Evolutionary conservation across 2,329 filamentous ascomycete species (phyloP), one percentile per base, ranked within the genome.

Genomic region (Basipetospora chlamydospora): DNA sequence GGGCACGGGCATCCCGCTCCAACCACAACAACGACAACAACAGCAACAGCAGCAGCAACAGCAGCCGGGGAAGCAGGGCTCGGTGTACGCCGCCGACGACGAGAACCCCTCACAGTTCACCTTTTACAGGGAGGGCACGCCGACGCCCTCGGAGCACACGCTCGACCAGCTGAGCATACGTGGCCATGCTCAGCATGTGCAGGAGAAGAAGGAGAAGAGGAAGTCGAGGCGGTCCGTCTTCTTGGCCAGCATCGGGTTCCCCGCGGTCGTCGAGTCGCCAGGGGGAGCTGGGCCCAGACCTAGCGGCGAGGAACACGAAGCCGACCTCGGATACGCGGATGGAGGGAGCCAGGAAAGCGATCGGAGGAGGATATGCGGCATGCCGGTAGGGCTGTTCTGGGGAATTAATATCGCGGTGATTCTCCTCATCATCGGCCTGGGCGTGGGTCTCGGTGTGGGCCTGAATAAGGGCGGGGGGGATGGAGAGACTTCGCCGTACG

Each of bases 391-490:
- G 16, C 39, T 49, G 28, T 54, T 64, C 28, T 63, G 56, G 56
- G 33, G 60, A 5, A 15, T 60, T 1, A 44, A 48, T 3, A 43
- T 52, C 3, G 35, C 50, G 3, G 37, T 49, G 7, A 18, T 28
- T 1, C 32, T 58, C 6, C 20, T 61, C 10, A 12, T 37, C 26
- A 5, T 61, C 5, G 31, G 55, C 15, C 39, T 61, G 3, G 61
- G 61, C 5, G 50, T 63, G 4, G 56, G 56, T 0, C 53, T 59
- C 1, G 57, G 58, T 1, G 47, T 63, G 11, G 56, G 56, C 15
- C 41, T 49, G 34, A 41, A 28, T 22, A 37, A 30, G 20, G 23
- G 17, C n/a, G 22, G 28, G 18, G 35, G 26, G 3, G 20, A 18
- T 5, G 26, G 18, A 2, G 35, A 37, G 25, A 3, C 34, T 12